Evolutionary conservation across 2,329 filamentous ascomycete species (phyloP), one percentile per base, ranked within the genome.

Genomic region (Fusarium veterinarium): DNA sequence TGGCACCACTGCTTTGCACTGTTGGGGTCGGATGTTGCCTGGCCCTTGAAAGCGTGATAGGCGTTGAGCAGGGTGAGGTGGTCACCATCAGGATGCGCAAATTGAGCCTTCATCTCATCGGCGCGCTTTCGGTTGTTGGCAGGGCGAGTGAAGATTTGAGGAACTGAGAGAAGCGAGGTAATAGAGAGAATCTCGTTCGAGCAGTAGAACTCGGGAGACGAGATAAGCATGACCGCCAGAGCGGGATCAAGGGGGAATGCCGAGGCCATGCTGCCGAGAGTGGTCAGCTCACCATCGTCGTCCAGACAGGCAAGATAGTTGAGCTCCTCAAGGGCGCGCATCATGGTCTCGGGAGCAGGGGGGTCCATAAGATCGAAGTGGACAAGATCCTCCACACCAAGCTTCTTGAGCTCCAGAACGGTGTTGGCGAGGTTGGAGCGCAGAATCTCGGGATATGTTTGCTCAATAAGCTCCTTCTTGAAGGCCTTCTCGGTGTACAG

Each of bases 301-400:
- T 99, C 95, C 10, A 99, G 89, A 82, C 96, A 98, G 19, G 95
- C 95, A 20, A 99, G 89, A 81, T 98, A 99, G 83, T 99, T 99
- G 63, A 99, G 90, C 84, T 99, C 96, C 82, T 99, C 96, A 28
- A 99, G 86, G 6, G 96, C 96, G 75, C 97, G 91, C 95, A 99
- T 99, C 83, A 99, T 91, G 14, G 97, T 99, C 84, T 99, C 97
- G 0, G 96, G 97, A 3, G 97, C 95, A 1, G 96, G 96, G 30
- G 96, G 96, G 77, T 99, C 96, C 95, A 99, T 98, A 52, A 99
- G 88, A 80, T 99, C 97, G 79, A 99, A 99, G 83, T 99, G 96
- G 16, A 99, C 96, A 55, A 99, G 87, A 82, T 99, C 96, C 75
- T 97, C 91, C 33, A 99, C 91, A 48, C 96, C 96, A 42, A 99